Base-by-base conservation (phyloP, 2,329 filamentous ascomycete species). In the Blastomyces emzantsi region DNA sequence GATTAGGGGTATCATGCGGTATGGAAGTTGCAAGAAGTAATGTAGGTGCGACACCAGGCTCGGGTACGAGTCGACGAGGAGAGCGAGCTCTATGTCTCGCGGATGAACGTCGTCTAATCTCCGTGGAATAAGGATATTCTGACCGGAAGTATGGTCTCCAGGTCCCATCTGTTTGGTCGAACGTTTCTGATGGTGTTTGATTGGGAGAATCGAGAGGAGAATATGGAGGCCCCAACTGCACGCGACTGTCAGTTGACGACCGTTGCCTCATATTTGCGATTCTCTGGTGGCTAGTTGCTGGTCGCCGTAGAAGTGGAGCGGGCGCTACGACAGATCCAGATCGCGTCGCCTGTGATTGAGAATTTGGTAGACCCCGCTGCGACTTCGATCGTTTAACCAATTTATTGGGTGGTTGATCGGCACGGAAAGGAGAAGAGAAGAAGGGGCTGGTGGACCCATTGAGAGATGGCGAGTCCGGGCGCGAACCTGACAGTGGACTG, bases 211-310 rank as follows among this genome's bases (percentile, higher is more conserved):
- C 64, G 56, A 71, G 67, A 22, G 69, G 39, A 8, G 57, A 51
- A 22, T 45, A 60, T 13, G 61, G 58, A 45, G 62, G 25, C 28
- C 28, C 58, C 25, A 56, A 43, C 43, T 39, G 55, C n/a, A 64
- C 58, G 13, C 61, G 59, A n/a, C 62, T 64, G 19, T 68, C 70
- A 36, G 72, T 70, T n/a, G 71, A 75, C 49, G 74, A 73, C 51
- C 75, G 77, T 62, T 78, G 75, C 64, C 80, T 79, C 65, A 84
- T 75, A 9, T 81, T 82, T 56, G 81, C 81, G 33, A 82, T 83
- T 61, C 85, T 78, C 70, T 87, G 84, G 72, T 87, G 83, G 72
- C 85, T 87, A 15, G 85, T 87, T 19, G 83, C 84, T 56, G 85
- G 85, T 64, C 85, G 79, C 63, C 81, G 80, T 63, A 86, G 77